phyloP scores from a whole-genome alignment of 2,329 filamentous ascomycete species.

The Cercospora sesami region DNA sequence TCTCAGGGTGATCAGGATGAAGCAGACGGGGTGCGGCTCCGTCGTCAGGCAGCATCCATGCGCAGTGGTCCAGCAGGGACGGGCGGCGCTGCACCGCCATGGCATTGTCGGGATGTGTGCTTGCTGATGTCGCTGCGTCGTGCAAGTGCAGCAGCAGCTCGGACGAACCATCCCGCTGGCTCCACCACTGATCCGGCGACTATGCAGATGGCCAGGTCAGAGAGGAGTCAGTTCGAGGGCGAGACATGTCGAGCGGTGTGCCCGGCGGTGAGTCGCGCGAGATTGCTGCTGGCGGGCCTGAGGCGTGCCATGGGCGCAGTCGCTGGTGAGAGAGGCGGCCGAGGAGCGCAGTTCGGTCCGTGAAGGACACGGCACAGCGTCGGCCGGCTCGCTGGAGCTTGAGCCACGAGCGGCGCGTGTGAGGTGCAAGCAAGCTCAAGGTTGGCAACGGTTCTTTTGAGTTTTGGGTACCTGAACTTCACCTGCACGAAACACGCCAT shows the following conservation, averaged over 20 bases:
- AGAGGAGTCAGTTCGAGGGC: background rate
- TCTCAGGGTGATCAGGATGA: background rate
- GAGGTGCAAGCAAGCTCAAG: background rate
- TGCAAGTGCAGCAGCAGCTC: background rate
- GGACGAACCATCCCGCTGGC: background rate
- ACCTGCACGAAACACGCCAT: background rate
- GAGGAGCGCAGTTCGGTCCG: background rate
- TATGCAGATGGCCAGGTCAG: background rate
- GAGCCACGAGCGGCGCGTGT: background rate
- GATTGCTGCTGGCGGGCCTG: background rate
- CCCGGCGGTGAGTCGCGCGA: background rate
- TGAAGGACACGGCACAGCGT: background rate
- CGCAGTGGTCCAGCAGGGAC: background rate
- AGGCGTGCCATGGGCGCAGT: background rate
- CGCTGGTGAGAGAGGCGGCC: background rate
- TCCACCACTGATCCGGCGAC: background rate
- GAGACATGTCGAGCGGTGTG: background rate
- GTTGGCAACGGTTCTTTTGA: background rate
- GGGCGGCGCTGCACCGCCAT: background rate
- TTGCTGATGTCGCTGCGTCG: background rate
- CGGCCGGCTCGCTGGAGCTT: background rate
- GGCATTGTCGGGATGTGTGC: background rate
- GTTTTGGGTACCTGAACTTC: background rate
- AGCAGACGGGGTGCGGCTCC: background rate
- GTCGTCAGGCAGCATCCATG: background rate